Conservation (phyloP, 805 yeast species). For the Schwanniomyces polymorphus region DNA sequence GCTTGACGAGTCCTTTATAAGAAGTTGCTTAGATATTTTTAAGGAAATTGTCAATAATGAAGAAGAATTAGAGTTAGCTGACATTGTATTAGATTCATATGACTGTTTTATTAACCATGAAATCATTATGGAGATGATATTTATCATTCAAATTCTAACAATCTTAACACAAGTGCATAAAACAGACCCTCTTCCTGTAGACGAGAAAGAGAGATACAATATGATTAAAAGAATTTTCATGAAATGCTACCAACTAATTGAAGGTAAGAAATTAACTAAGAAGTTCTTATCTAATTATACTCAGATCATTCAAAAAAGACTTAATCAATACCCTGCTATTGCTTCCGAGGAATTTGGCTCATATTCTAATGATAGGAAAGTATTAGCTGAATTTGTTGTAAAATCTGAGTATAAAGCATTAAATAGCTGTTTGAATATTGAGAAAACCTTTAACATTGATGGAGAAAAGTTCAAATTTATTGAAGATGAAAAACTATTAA, state of each 20-base stretch:
- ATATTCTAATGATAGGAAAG: constrained; percentile 17
- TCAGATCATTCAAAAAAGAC: constrained; percentile 31
- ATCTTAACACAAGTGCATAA: constrained; percentile 26
- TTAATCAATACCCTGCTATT: constrained; percentile 49
- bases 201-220: constrained; percentile 20
- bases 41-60: constrained; percentile 32
- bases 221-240: constrained; percentile 52
- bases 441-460: constrained; percentile 21
- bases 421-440: constrained; percentile 33
- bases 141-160: constrained; percentile 54
- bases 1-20: constrained; percentile 27
- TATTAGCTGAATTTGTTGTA: constrained; percentile 57
- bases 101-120: constrained; percentile 63
- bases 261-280: constrained; percentile 48
- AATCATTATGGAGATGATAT: constrained; percentile 55
- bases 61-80: constrained; percentile 41
- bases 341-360: constrained; percentile 20
- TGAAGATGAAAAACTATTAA: constrained; percentile 58
- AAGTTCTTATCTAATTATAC: constrained; percentile 27
- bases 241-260: constrained; percentile 63
- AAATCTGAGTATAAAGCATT: constrained; percentile 57
- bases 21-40: constrained; percentile 32
- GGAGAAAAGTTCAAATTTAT: constrained; percentile 40
- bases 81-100: constrained; percentile 52
- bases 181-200: constrained; percentile 15